These are phyloP conservation scores for Exophiala sp. DNA, from an alignment of 2,329 filamentous ascomycete species.

Conservation along the genomic window DNA sequence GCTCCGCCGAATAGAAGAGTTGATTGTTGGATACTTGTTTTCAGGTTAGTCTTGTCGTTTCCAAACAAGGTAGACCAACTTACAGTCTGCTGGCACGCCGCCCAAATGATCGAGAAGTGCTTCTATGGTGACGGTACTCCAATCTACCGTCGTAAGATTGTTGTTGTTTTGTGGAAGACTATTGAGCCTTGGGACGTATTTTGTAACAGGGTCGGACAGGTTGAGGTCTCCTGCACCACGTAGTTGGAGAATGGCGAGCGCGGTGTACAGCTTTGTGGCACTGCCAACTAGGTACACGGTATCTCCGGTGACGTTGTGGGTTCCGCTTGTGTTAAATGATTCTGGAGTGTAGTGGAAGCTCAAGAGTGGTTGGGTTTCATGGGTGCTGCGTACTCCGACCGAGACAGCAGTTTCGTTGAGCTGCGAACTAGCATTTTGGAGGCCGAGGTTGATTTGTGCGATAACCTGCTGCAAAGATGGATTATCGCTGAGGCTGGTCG, in stretches of 20 bases:
- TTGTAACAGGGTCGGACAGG: not conserved
- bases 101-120: not conserved
- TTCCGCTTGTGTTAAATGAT: slow-evolving; percentile 28
- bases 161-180: not conserved
- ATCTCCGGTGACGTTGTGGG: slow-evolving; percentile 38
- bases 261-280: slow-evolving; percentile 41
- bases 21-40: not conserved
- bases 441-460: not conserved
- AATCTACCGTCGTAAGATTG: not conserved
- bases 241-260: slow-evolving; percentile 32
- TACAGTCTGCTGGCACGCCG: not conserved
- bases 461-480: not conserved
- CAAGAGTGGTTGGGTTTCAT: not conserved
- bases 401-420: slow-evolving; percentile 1
- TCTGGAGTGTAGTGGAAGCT: not conserved
- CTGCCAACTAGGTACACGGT: slow-evolving; percentile 45
- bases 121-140: slow-evolving; percentile 2
- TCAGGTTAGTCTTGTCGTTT: not conserved
- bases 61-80: not conserved
- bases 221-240: not conserved
- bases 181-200: slow-evolving; percentile 1
- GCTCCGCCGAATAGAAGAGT: not conserved
- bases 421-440: not conserved
- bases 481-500: not conserved
- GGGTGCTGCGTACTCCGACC: not conserved